Base-by-base conservation (phyloP, 768 basidiomycete genomes). In the Suillus paluster region DNA sequence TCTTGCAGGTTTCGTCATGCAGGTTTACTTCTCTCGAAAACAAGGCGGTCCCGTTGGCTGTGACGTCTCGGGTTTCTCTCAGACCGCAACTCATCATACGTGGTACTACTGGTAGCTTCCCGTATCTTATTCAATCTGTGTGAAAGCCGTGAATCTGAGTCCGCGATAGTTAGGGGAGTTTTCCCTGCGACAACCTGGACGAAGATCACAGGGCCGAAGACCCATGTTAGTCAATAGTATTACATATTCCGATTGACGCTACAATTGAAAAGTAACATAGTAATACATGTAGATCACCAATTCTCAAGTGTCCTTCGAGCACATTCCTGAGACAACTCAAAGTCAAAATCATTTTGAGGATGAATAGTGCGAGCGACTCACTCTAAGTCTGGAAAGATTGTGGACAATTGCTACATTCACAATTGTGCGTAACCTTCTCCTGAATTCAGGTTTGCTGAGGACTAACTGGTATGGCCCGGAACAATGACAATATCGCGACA, bases 401-500 rank as follows among this genome's bases (percentile, higher is more conserved):
- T 94, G 90, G 49, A 88, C 86, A 33, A 85, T 84, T 2, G 92
- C 89, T 25, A 94, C 88, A 71, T 94, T 96, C 46, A 92, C 86
- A 62, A 96, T 87, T 44, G 94, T 95, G 64, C 87, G 81, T 66
- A 98, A 70, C 73, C 84, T 89, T 55, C 90, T 79, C 67, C 85
- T 84, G 62, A 84, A 78, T 57, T 98, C 95, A 41, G 79, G 83
- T 72, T 90, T 91, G 63, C 84, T 89, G 58, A 91, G 70, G 17
- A 88, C 91, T 45, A 91, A 80, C 63, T 86, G 82, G 73, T 91
- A 97, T 1, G 87, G 77, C 14, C 95, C 97, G 19, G 96, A 97
- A 73, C 97, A 99, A 30, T 84, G 81, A 71, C 97, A 98, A 59
- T 89, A 90, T 63, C 86, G 79, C 19, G 92, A 88, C 21, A 98